Evolutionary conservation across 2,329 filamentous ascomycete genomes (phyloP), one percentile per base, ranked within the genome.

Genomic region (Curvularia eragrostidis): DNA sequence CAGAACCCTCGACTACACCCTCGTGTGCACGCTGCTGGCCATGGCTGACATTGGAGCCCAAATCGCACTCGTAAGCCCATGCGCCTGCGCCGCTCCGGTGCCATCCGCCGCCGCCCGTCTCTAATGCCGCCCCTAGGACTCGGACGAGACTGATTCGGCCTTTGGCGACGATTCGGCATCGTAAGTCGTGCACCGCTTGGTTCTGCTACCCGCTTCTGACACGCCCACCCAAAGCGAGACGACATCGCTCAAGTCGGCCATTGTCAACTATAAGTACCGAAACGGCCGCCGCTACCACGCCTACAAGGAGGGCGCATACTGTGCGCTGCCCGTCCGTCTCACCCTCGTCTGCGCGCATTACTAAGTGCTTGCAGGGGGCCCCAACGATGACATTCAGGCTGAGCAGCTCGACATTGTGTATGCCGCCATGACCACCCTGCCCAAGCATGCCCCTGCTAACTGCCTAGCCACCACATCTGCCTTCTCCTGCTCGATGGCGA

Each of bases 401-500:
- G 71, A 80, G 60, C 68, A 76, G 34, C 70, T 78, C 41, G 78
- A 79, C 60, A 72, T 81, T 38, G 75, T 76, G 66, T 66, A 65
- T 34, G 65, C 24, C 24, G 19, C n/a, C 13, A n/a, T 9, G 15
- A 36, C 3, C 32, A 8, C 42, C 28, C 12, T 52, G 8, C 1
- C 30, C 26, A 10, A 26, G 8, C 7, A 24, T 12, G 21, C 18
- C 0, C 10, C n/a, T 58, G 13, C 43, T 64, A 48, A 65, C 53
- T 19, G 10, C 36, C 7, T 38, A 70, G 69, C 13, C 72, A 72
- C 39, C 68, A 72, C 28, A 70, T 71, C 23, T 71, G 54, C 24
- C 59, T 61, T 10, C 61, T 74, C 32, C 32, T 70, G 32, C 67
- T 72, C 3, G 61, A 67, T 34, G 66, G 66, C 32, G 62, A 70